These are phyloP conservation scores for Fabrea salina DNA, from an alignment of 169 alveolate species.

Conservation along the genomic window DNA sequence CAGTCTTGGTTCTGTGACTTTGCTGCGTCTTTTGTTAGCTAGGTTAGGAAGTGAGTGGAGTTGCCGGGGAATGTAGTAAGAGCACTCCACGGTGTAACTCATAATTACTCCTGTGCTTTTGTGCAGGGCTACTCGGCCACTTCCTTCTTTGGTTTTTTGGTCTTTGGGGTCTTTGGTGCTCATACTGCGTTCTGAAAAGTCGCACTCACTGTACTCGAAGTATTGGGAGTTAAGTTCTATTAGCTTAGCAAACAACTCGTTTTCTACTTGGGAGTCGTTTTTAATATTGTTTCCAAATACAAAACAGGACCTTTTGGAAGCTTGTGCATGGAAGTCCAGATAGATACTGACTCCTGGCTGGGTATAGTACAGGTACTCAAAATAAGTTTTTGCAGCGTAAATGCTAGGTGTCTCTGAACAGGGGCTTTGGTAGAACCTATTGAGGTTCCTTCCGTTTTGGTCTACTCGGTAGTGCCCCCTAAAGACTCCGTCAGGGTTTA, in stretches of 20 bases:
- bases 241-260: conserved; percentile 61
- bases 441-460: conserved; percentile 72
- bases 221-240: conserved; percentile 50
- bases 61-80: conserved; percentile 57
- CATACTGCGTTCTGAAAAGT: conserved; percentile 68
- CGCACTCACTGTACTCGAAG: conserved; percentile 65
- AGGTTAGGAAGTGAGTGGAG: conserved; percentile 45
- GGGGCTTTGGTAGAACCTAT: conserved; percentile 48
- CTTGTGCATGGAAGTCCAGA: conserved; percentile 35
- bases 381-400: conserved; percentile 24
- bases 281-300: conserved; percentile 37
- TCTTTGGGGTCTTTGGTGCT: conserved; percentile 58
- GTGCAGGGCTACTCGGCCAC: conserved; percentile 71
- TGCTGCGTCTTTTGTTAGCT: conserved; percentile 29
- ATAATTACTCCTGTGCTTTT: conserved; percentile 58
- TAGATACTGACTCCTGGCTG: background rate
- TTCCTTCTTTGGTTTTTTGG: conserved; percentile 69
- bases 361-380: background rate
- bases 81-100: conserved; percentile 74
- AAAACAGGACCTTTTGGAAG: conserved; percentile 20
- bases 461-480: conserved; percentile 79
- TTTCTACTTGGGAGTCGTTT: conserved; percentile 41
- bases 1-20: conserved; percentile 26
- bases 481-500: conserved; percentile 86
- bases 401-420: conserved; percentile 9